Evolutionary conservation across 345 rosid species (phyloP), one percentile per base, ranked within the genome.

Genomic region (Camelina hispida): DNA sequence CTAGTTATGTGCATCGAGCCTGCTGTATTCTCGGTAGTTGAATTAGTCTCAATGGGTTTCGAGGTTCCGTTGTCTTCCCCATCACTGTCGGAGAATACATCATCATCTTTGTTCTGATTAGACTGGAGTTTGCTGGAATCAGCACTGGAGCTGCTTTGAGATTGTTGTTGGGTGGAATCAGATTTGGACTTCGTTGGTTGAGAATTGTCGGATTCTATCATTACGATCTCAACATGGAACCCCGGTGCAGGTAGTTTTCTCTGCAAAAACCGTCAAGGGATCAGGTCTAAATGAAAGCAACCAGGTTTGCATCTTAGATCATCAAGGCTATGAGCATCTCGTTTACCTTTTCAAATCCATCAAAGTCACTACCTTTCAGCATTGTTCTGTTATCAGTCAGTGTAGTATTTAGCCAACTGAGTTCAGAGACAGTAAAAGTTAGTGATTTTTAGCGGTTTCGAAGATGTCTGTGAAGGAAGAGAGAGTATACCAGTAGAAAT

Each of bases 201-300:
- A 43, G 83, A 63, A 15, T 56, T 77, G 51, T 75, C 75, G 43
- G 84, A 84, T 73, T 90, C 93, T 64, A 84, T 40, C 81, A 88
- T 84, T 53, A 90, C 95, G 5, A 94, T 79, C 82, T 94, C 98
- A 9, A 91, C 87, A 75, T 87, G 90, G 81, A 91, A 91, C 50
- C 96, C 98, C 0, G 97, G 96, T 17, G 91, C 87, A n/a, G 97
- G 97, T 47, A 92, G 79, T 80, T 90, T 95, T 70, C 96, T 84
- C 97, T 92, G 84, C 82, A 59, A 53, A 51, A 54, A 61, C 28
- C 37, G 10, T 30, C 25, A 50, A 1, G 9, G 23, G 20, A 52
- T 67, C 68, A 68, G 23, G 62, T 68, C 9, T 17, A 50, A 38
- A 4, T 32, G 46, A 58, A 38, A 67, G 8, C 7, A 23, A 57